Evolutionary conservation across 2,329 filamentous ascomycete species (phyloP), one percentile per base, ranked within the genome.

Genomic region (Immersiporthe knoxdaviesiana): DNA sequence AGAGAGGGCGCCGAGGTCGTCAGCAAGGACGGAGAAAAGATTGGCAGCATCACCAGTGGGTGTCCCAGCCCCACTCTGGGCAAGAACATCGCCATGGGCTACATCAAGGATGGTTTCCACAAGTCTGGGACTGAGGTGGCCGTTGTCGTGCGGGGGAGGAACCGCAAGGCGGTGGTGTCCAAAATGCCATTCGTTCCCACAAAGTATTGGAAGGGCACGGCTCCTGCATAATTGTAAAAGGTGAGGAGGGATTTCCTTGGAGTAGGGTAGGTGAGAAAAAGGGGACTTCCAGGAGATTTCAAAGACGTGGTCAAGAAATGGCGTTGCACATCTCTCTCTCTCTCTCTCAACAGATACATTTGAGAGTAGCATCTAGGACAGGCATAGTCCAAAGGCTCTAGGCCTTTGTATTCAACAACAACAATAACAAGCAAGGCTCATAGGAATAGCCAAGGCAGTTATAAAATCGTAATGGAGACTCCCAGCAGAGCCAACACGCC

Each of bases 11-110:
- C 91, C 12, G 86, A 93, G 75, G 91, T 99, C 71, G 84, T 94
- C 41, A 84, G 85, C 74, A 78, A 86, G 70, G 84, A 88, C 7
- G 89, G 88, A 41, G 81, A 91, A 74, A 87, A 88, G 74, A 85
- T 98, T 67, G 96, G 96, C 18, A 86, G 84, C 47, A 85, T 99
- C 72, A 99, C 96, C 6, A 97, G 93, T 74, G 96, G 96, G 21
- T 92, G 93, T 73, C 96, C 96, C 0, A 94, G 91, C 77, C 96
- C 96, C 2, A 92, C 91, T 0, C 82, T 97, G 62, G 90, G 90
- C 72, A 91, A 91, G 84, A 97, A 98, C 79, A 95, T 99, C 72
- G 94, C 95, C 68, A 99, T 99, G 96, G 96, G 91, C 0, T 97
- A 97, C 77, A 85, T 97, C 77, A 88, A 89, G 80, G 89, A 92